Base-by-base conservation (phyloP, 2,329 filamentous ascomycete species). In the Diaporthe citri region DNA sequence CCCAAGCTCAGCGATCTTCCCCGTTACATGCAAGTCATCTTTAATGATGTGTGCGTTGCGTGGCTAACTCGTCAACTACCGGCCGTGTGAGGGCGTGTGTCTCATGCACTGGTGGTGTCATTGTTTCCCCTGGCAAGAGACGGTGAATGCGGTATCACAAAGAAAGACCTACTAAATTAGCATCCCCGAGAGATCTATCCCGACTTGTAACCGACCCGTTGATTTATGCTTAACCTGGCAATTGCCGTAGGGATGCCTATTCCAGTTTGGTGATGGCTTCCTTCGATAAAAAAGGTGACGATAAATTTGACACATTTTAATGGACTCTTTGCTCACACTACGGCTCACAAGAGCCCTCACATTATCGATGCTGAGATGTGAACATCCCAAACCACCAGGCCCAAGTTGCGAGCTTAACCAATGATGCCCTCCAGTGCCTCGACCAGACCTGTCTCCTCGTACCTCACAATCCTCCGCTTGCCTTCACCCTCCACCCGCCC, bases 391-490 rank as follows among this genome's bases (percentile, higher is more conserved):
- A 17, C n/a, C 43, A 2, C 34, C 6, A 55, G 46, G 31, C 46
- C 15, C n/a, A 52, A 22, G 22, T 48, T 10, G n/a, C 36, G 28
- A 22, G 13, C 7, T 59, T 51, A 70, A 17, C 62, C 75, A 22
- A 76, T 73, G 28, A 76, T 76, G 31, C 55, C 64, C 70, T 76
- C 75, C 56, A 98, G 83, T 1, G 94, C 93, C 82, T 95, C 93
- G 4, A 88, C 87, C 77, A 98, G 83, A 0, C 92, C 95, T 71
- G 89, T 92, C 72, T 92, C 89, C 83, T 98, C 96, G 83, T 98
- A 98, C 74, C 90, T 84, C 83, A 92, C 87, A 10, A 88, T 88
- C 59, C 88, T 88, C 36, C 80, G 82, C 39, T 82, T 82, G 12
- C 84, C 86, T 64, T 87, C 84, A 43, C 82, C 82, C 15, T 86